Evolutionary conservation across 2,329 filamentous ascomycete species (phyloP).

Genomic region (Ilyonectria mors-panacis): DNA sequence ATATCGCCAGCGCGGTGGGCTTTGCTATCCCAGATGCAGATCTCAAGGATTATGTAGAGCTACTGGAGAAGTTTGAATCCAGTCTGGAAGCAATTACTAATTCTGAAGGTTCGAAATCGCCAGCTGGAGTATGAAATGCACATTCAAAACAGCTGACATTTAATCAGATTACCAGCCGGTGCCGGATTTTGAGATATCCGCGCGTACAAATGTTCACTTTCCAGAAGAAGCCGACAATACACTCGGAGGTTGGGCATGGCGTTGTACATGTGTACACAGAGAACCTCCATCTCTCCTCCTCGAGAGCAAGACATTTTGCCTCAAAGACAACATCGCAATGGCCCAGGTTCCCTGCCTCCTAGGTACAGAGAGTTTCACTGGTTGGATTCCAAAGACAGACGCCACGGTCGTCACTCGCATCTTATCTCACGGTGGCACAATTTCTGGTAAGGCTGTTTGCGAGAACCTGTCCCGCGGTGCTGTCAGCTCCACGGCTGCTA

Average conservation of each 20-base stretch:
- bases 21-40: no score
- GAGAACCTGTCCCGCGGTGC: constrained; percentile 15
- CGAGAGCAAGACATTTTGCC: background rate
- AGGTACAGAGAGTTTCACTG: constrained; percentile 13
- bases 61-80: no score
- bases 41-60: no score
- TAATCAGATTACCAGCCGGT: constrained; percentile 1
- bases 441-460: constrained; percentile 12
- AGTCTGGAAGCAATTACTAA: no score
- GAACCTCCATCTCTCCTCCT: no score
- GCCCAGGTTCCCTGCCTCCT: constrained; percentile 11
- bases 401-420: constrained; percentile 13
- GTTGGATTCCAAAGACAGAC: constrained; percentile 13
- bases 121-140: no score
- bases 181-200: background rate
- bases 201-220: background rate
- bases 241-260: constrained; percentile 15
- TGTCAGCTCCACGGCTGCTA: background rate
- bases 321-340: constrained; percentile 23
- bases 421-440: constrained; percentile 3
- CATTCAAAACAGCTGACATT: no score
- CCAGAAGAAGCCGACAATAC: background rate
- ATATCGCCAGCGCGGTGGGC: no score
- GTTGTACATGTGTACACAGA: no score
- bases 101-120: no score